phyloP scores from a whole-genome alignment of 163 green algal genomes.

The Chlamydomonas reinhardtii region DNA sequence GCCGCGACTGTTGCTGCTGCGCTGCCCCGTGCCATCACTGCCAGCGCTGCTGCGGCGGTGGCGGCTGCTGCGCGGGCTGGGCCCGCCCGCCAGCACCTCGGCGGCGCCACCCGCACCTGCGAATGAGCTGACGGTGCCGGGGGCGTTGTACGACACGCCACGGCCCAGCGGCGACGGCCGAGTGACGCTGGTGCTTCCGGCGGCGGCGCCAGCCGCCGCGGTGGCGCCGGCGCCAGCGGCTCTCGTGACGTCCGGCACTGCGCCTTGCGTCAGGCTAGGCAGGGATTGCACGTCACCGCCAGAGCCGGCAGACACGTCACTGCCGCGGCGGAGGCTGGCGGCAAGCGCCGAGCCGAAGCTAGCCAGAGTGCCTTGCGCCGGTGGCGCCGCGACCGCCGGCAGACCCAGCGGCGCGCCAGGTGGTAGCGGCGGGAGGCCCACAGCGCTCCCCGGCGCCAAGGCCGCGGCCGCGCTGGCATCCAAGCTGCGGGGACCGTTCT shows the following conservation, averaged over 20 bases:
- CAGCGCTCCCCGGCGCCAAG: no score
- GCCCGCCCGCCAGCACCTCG: neutral
- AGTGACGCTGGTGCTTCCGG: no score
- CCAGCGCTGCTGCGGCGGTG: neutral
- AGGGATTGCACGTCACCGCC: no score
- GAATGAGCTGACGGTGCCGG: no score
- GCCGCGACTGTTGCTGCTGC: slow-evolving; percentile 28
- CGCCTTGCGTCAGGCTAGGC: no score
- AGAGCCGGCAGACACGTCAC: neutral
- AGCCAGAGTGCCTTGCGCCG: neutral
- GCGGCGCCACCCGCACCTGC: neutral
- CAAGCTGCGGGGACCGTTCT: no score
- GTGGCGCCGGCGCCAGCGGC: no score
- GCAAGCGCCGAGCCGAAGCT: neutral
- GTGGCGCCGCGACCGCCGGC: no score
- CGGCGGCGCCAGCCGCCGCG: no score
- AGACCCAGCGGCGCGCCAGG: neutral
- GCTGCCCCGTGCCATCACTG: neutral
- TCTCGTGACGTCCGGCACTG: no score
- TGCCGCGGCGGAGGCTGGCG: slow-evolving; percentile 20
- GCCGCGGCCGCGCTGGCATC: no score
- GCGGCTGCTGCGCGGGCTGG: neutral
- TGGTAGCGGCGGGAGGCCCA: no score
- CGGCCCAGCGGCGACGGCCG: neutral
- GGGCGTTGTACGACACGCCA: neutral